phyloP scores from a whole-genome alignment of 2,329 filamentous ascomycete genomes.

The Hypoxylon sp. region DNA sequence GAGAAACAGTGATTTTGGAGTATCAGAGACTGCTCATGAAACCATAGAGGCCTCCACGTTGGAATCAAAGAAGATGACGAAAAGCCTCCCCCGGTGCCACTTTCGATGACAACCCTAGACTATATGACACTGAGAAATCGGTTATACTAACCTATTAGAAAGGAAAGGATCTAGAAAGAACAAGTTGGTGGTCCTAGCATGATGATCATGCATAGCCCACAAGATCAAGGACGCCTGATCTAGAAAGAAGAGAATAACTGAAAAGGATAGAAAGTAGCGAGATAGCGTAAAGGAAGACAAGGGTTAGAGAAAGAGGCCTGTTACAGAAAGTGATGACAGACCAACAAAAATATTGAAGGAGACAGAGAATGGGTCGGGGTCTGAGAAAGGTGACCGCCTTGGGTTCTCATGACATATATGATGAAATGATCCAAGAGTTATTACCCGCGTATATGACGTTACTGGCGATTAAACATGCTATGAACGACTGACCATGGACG shows the following conservation, averaged over 20 bases:
- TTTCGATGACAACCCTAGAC: slow-evolving; percentile 32
- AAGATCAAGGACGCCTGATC: too few species aligned
- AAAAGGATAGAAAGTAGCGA: slow-evolving; percentile 33
- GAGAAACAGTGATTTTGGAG: slow-evolving; percentile 37
- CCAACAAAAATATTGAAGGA: slow-evolving; percentile 34
- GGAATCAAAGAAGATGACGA: slow-evolving; percentile 14
- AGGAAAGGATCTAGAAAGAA: slow-evolving; percentile 40
- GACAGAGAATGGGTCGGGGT: slow-evolving; percentile 27
- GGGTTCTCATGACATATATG: slow-evolving; percentile 21
- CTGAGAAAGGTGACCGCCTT: slow-evolving; percentile 29
- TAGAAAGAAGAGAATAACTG: slow-evolving; percentile 39
- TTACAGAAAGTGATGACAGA: slow-evolving; percentile 41
- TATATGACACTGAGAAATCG: slow-evolving; percentile 31
- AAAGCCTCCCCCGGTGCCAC: too few species aligned
- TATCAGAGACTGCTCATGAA: slow-evolving; percentile 27
- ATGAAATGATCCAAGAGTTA: slow-evolving; percentile 20
- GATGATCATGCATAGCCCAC: slow-evolving; percentile 43
- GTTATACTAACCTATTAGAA: slow-evolving; percentile 47
- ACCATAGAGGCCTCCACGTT: slow-evolving; percentile 22
- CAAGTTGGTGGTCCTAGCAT: slow-evolving; percentile 49
- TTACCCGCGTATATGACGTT: slow-evolving; percentile 28
- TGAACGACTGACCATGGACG: slow-evolving; percentile 21
- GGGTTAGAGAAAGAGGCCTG: slow-evolving; percentile 22
- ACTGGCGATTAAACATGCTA: slow-evolving; percentile 34
- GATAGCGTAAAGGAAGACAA: slow-evolving; percentile 26